Conservation (phyloP, 2,329 filamentous ascomycete genomes). For the Chalaropsis thielavioides region DNA sequence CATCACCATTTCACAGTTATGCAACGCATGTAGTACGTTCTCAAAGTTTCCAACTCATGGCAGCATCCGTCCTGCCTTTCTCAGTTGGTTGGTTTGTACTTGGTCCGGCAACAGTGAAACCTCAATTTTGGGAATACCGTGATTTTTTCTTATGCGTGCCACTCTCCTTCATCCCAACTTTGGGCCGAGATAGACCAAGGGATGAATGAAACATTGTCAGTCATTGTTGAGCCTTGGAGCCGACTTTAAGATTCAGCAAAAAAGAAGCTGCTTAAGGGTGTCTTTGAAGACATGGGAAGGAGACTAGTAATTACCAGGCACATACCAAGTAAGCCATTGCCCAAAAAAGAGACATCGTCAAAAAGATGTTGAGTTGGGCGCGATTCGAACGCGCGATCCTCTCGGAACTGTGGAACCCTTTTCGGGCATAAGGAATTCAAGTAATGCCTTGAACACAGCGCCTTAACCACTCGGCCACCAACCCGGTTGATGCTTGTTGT, state of each 20-base stretch:
- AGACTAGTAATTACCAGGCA: not conserved
- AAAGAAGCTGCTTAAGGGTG: not conserved
- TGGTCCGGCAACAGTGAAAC: no score
- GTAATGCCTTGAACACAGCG: slow-evolving; percentile 14
- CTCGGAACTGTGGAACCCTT: slow-evolving; percentile 18
- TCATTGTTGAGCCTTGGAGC: not conserved
- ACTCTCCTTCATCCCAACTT: no score
- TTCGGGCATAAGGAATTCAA: slow-evolving; percentile 17
- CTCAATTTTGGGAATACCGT: no score
- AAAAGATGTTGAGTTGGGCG: slow-evolving; percentile 16
- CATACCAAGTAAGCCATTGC: not conserved
- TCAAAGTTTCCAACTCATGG: no score
- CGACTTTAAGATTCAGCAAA: not conserved
- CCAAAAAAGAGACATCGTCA: not conserved
- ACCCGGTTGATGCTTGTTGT: slow-evolving; percentile 9
- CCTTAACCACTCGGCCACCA: slow-evolving; percentile 16
- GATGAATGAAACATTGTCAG: no score
- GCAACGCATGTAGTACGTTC: not conserved
- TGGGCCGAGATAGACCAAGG: no score
- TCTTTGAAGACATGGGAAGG: not conserved
- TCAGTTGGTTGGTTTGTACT: no score
- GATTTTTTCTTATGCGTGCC: no score
- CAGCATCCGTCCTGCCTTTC: no score
- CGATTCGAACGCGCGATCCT: slow-evolving; percentile 18
- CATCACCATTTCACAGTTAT: no score